These are phyloP conservation scores for Verbascum thapsus DNA, from an alignment of 257 asterid genomes.

Conservation along the genomic window DNA sequence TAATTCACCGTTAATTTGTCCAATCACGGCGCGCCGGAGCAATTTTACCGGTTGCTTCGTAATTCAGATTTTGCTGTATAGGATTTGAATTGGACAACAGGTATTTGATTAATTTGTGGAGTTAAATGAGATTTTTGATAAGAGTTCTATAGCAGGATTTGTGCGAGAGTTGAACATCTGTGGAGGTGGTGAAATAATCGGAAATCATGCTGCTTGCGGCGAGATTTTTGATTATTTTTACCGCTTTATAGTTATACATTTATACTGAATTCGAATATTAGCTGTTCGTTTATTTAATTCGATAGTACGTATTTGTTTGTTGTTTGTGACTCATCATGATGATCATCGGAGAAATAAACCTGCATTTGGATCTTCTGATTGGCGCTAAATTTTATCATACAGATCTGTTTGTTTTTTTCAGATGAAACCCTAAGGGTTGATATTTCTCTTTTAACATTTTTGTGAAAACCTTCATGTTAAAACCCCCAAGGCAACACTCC, in stretches of 20 bases:
- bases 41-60: slow-evolving; percentile 25
- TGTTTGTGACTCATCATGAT: slow-evolving; percentile 18
- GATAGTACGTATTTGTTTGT: slow-evolving; percentile 9
- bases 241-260: slow-evolving; percentile 36
- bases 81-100: slow-evolving; percentile 24
- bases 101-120: slow-evolving; percentile 33
- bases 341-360: slow-evolving; percentile 14
- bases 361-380: slow-evolving; percentile 21
- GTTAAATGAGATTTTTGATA: slow-evolving; percentile 19
- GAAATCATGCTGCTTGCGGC: slow-evolving; percentile 22
- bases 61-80: slow-evolving; percentile 26
- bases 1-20: slow-evolving; percentile 33
- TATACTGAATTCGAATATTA: background rate
- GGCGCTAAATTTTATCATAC: slow-evolving; percentile 27
- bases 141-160: slow-evolving; percentile 23
- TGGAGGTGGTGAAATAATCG: slow-evolving; percentile 31
- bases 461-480: slow-evolving; percentile 20
- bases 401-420: slow-evolving; percentile 40
- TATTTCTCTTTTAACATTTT: slow-evolving; percentile 26
- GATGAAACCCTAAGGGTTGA: slow-evolving; percentile 35
- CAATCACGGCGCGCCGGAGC: slow-evolving; percentile 37
- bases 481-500: slow-evolving; percentile 59
- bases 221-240: slow-evolving; percentile 23
- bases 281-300: background rate
- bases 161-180: slow-evolving; percentile 28